A percentile compares a stretch with the other conserved stretches of the same genome.
phyloP scores from a whole-genome alignment of 23 red algal genomes.

The Gracilaria domingensis region DNA sequence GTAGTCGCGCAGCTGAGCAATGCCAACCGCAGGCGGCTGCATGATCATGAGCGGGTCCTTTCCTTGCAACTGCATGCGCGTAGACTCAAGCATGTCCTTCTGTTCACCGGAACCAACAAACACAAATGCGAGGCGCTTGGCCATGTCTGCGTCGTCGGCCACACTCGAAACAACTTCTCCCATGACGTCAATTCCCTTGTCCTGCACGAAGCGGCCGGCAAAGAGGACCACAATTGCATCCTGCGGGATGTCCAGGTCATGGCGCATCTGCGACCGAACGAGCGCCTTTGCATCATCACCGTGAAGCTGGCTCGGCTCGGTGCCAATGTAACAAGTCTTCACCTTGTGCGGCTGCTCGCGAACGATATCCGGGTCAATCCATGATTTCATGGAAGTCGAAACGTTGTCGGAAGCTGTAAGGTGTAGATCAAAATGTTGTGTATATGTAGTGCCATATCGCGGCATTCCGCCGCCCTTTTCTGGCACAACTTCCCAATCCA shows the following conservation, averaged over 20 bases:
- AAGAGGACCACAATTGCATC: constrained; percentile 59
- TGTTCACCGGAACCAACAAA: constrained; percentile 62
- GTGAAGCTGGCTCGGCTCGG: constrained; percentile 38
- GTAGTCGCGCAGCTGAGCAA: constrained; percentile 43
- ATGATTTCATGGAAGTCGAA: constrained; percentile 58
- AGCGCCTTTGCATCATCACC: constrained; percentile 45
- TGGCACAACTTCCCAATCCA: constrained; percentile 53
- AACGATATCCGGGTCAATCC: constrained; percentile 60
- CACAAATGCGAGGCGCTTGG: constrained; percentile 31
- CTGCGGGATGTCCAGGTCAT: constrained; percentile 33
- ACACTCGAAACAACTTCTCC: constrained; percentile 44
- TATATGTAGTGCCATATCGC: constrained; percentile 44
- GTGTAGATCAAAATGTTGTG: constrained; percentile 39
- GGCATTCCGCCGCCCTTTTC: constrained; percentile 61
- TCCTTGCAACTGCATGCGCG: constrained; percentile 39
- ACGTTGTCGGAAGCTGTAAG: constrained; percentile 63
- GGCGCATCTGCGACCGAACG: constrained; percentile 47
- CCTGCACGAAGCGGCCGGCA: constrained; percentile 53
- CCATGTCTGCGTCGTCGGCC: constrained; percentile 46
- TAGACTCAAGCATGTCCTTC: constrained; percentile 57
- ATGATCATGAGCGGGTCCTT: constrained; percentile 41
- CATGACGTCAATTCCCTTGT: constrained; percentile 68
- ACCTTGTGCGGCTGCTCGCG: constrained; percentile 35
- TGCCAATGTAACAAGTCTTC: constrained; percentile 71
- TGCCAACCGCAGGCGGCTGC: constrained; percentile 39